Evolutionary conservation across 192 early-diverging fungal genomes (phyloP).

Genomic region (Coemansia sp.): DNA sequence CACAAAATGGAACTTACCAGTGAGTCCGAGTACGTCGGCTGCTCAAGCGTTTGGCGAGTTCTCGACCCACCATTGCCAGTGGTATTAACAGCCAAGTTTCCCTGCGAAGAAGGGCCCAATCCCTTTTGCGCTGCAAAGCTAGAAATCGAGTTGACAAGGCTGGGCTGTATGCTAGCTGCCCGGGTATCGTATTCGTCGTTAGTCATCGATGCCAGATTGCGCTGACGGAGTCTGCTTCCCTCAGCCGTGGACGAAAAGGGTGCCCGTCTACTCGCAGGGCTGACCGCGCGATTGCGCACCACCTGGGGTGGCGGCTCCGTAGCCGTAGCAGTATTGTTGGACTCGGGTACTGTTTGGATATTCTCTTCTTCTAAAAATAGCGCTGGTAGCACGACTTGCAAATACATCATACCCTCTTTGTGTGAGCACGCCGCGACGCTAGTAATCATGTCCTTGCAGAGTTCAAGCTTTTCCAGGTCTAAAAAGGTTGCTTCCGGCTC

Average conservation of each 20-base stretch:
- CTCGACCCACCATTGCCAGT: constrained; percentile 7
- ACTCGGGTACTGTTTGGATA: background rate
- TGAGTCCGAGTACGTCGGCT: background rate
- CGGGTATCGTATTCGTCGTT: constrained; percentile 41
- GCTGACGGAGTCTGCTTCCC: constrained; percentile 31
- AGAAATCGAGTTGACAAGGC: constrained; percentile 21
- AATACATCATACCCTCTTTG: constrained; percentile 9
- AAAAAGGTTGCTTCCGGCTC: background rate
- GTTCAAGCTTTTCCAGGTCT: background rate
- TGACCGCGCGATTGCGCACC: constrained; percentile 22
- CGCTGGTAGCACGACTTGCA: constrained; percentile 17
- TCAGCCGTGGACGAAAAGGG: constrained; percentile 26
- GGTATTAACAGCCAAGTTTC: background rate
- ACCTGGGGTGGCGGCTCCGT: constrained; percentile 10
- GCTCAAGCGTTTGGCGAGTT: background rate
- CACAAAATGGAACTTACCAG: background rate
- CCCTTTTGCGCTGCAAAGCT: constrained; percentile 25
- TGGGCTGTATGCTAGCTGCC: constrained; percentile 30
- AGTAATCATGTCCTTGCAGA: background rate
- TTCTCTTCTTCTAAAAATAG: background rate
- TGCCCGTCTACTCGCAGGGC: constrained; percentile 9
- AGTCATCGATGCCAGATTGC: constrained; percentile 27
- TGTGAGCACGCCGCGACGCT: background rate
- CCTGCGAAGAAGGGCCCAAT: constrained; percentile 12
- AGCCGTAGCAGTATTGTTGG: background rate